Base-by-base conservation (phyloP, 2,329 filamentous ascomycete species). In the Fusarium temperatum region DNA sequence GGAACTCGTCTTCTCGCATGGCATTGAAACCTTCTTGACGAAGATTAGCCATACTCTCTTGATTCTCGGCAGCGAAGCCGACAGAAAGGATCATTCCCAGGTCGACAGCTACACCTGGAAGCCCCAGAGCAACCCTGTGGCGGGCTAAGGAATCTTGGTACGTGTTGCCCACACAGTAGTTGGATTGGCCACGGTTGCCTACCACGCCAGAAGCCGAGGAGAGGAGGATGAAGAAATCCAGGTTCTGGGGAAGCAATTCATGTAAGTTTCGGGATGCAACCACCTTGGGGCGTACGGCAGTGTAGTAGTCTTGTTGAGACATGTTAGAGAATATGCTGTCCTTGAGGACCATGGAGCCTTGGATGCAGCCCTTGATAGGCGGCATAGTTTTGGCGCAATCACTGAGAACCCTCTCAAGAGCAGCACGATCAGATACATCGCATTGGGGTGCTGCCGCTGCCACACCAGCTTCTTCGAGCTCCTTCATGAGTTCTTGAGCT, bases 161-260 rank as follows among this genome's bases (percentile, higher is more conserved):
- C 22, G 67, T 68, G 74, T 88, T 88, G 36, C 83, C 87, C 0
- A 86, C 85, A 6, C 84, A 82, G 75, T 90, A 90, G 7, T 87
- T 86, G 10, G 87, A 85, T 68, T 89, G 87, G 0, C 85, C 85
- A 51, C 82, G 82, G 77, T 87, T 86, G 2, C 87, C 87, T 20
- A 89, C 86, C 5, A 86, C 81, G n/a, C 87, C 84, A 6, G 86
- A 84, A 1, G 85, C 83, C 7, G 87, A 87, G 0, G 88, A 89
- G n/a, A 88, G 84, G 32, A 85, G 82, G 30, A 88, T 80, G 78
- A 89, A 89, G 80, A 90, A 89, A 77, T 88, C 86, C 3, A 88
- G 81, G 35, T 50, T 22, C 8, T 45, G 30, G 3, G 45, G 47
- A 30, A 68, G 58, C 10, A 68, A 47, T 22, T 84, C 80, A 76